Evolutionary conservation across 2,329 filamentous ascomycete genomes (phyloP).

Genomic region (Epichloe uncinata): DNA sequence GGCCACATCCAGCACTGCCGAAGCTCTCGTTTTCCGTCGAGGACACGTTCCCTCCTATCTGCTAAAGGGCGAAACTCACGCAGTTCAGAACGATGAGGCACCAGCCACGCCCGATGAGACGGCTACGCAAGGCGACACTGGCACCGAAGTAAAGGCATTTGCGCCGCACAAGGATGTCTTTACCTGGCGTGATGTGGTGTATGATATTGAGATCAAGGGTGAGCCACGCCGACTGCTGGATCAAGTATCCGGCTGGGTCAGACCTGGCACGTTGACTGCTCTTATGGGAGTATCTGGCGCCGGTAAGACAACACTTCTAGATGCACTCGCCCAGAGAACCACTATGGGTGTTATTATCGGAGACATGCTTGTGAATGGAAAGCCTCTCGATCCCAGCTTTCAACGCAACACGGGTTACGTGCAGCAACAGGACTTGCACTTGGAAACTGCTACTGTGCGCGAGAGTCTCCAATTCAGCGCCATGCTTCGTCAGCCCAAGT

Average conservation of each 20-base stretch:
- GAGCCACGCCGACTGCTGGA: slow-evolving; percentile 61
- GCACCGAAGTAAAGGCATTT: slow-evolving; percentile 17
- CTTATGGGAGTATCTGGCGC: slow-evolving; percentile 50
- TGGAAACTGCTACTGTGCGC: slow-evolving; percentile 40
- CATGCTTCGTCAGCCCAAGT: slow-evolving; percentile 41
- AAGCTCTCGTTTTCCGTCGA: slow-evolving; percentile 54
- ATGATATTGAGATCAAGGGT: slow-evolving; percentile 57
- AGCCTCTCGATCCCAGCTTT: slow-evolving; percentile 40
- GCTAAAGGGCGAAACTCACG: slow-evolving; percentile 16
- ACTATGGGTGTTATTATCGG: slow-evolving; percentile 51
- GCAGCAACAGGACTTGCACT: slow-evolving; percentile 50
- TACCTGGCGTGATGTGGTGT: slow-evolving; percentile 67
- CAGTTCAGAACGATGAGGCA: slow-evolving; percentile 18
- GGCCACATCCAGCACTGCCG: slow-evolving; percentile 46
- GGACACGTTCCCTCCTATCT: slow-evolving; percentile 35
- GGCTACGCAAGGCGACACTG: slow-evolving; percentile 3
- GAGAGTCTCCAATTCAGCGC: slow-evolving; percentile 43
- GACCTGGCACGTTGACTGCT: slow-evolving; percentile 75
- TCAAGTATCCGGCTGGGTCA: slow-evolving; percentile 76
- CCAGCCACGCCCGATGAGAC: slow-evolving; percentile 12
- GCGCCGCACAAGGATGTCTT: slow-evolving; percentile 47
- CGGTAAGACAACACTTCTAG: slow-evolving; percentile 30
- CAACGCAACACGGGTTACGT: slow-evolving; percentile 55
- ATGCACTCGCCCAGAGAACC: slow-evolving; percentile 33
- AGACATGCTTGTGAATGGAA: slow-evolving; percentile 53